Evolutionary conservation across 2,329 filamentous ascomycete genomes (phyloP), one percentile per base, ranked within the genome.

Genomic region (Drechmeria coniospora): DNA sequence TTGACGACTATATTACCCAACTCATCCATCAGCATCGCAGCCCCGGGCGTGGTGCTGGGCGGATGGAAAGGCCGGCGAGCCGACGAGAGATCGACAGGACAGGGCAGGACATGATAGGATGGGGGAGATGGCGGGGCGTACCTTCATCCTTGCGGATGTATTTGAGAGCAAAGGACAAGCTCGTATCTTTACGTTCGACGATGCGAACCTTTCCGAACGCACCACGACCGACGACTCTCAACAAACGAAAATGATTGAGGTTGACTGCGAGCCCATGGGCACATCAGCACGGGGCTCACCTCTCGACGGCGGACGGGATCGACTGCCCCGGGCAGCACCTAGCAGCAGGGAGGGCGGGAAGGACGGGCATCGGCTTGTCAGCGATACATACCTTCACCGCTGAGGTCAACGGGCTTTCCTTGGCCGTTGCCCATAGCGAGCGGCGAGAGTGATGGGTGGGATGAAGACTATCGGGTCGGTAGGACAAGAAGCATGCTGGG

Each of bases 71-170:
- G 25, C 19, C 15, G 6, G 8, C 9, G 17, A 20, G 15, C 16
- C 12, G n/a, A 6, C 13, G 17, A n/a, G n/a, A n/a, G n/a, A n/a
- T n/a, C n/a, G n/a, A n/a, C n/a, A n/a, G n/a, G n/a, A n/a, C n/a
- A n/a, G n/a, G n/a, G n/a, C n/a, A n/a, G n/a, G n/a, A n/a, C n/a
- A n/a, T n/a, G n/a, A n/a, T n/a, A n/a, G n/a, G n/a, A n/a, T n/a
- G n/a, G n/a, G n/a, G n/a, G n/a, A n/a, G n/a, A n/a, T n/a, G 4
- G 11, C 11, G 9, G 10, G n/a, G 28, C 73, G 36, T 47, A 86
- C 84, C 81, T 72, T 95, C 87, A 79, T 95, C 87, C 69, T 94
- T 95, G 41, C 86, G 76, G 39, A 95, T 95, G 54, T 95, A 95
- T 57, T 98, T 98, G 39, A 98, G 67, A 24, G 90, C 90, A 55